Conservation (phyloP, 257 asterid genomes). For the Solanum pinnatisectum region DNA sequence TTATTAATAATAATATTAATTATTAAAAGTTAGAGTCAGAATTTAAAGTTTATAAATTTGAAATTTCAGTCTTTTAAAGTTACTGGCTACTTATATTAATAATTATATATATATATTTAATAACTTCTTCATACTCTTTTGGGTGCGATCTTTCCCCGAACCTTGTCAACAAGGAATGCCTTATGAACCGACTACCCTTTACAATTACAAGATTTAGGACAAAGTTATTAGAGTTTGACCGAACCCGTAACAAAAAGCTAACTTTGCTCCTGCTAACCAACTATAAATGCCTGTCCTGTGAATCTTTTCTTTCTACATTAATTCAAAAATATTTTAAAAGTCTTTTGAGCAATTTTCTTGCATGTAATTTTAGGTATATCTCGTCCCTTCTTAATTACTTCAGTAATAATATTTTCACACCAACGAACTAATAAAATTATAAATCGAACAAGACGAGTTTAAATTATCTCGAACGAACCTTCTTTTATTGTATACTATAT, state of each 20-base stretch:
- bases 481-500: background rate
- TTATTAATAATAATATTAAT: background rate
- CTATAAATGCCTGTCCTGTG: background rate
- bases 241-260: rapidly evolving
- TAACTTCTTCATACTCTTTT: background rate
- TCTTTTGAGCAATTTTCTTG: background rate
- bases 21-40: background rate
- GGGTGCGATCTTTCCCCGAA: too few species aligned
- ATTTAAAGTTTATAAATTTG: background rate
- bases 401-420: background rate
- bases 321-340: background rate
- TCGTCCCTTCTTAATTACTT: background rate
- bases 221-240: background rate
- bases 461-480: background rate
- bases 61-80: background rate
- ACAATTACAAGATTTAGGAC: background rate
- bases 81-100: background rate
- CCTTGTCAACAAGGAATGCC: background rate
- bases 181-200: background rate
- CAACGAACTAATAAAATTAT: background rate
- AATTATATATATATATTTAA: background rate
- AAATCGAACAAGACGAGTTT: background rate
- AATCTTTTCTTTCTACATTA: background rate
- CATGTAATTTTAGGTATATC: background rate
- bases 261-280: background rate